Evolutionary conservation across 1,284 basidiomycete species (phyloP), one percentile per base, ranked within the genome.

Genomic region (Sporisorium iseilematis-ciliati): DNA sequence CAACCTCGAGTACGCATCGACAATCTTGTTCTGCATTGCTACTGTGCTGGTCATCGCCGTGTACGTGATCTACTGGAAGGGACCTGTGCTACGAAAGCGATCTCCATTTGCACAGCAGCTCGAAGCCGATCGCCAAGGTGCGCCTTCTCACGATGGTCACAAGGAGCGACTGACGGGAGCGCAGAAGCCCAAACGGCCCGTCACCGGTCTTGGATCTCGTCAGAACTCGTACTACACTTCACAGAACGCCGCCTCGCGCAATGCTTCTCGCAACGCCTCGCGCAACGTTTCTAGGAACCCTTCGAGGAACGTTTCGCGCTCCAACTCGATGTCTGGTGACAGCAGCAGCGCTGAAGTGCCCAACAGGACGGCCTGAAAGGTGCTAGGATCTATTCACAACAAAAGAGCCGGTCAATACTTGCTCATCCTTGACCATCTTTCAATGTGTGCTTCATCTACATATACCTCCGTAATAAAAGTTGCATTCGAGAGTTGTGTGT

Each of bases 31-130:
- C 55, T 83, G 82, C 77, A 73, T 88, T 54, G 86, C 85, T 1
- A 57, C 83, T 1, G 42, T 87, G 46, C 81, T 87, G 38, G 82
- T 83, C 3, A 78, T 86, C 23, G 86, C 87, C 2, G 84, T 87
- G 38, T 87, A 85, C 66, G 74, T 87, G 40, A 86, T 87, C 80
- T 87, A 87, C 72, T 85, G 72, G 72, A 81, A 87, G 38, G 87
- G 87, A 43, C 71, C 71, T 8, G 57, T 57, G 21, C 51, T 74
- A 11, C 71, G 71, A 51, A 74, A 74, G 53, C 65, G 71, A 43
- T 74, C 71, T 16, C 71, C 62, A 3, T 68, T 74, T 25, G 71
- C 65, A 4, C 65, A 68, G 62, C 62, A 74, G 52, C 71, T 69
- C 40, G 21, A 61, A 18, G 38, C 52, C 6, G 59, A 68, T 31